Conservation (phyloP, 2,329 filamentous ascomycete species). For the Fusarium tuaranense region DNA sequence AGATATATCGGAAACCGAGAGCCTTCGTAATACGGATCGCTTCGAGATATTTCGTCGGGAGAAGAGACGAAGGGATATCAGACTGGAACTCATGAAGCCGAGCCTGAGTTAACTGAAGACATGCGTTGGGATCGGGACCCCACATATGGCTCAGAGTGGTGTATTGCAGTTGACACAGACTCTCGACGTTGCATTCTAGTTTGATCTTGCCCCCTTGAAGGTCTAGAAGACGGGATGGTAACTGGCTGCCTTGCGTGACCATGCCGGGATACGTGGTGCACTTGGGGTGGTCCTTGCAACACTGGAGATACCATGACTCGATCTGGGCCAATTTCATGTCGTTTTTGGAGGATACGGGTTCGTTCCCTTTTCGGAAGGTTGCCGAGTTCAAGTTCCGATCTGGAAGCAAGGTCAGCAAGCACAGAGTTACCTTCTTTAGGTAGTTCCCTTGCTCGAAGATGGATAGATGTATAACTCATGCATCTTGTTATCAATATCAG, state of each 20-base stretch:
- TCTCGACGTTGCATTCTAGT: neutral
- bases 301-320: neutral
- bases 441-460: conserved; percentile 7
- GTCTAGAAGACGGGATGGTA: neutral
- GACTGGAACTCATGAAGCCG: neutral
- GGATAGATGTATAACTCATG: conserved; percentile 16
- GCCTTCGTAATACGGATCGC: neutral
- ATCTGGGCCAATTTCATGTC: neutral
- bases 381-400: neutral
- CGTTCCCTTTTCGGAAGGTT: neutral
- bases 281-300: conserved; percentile 1
- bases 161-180: neutral
- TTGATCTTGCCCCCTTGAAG: conserved; percentile 10
- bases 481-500: neutral
- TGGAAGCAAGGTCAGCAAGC: neutral
- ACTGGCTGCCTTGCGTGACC: conserved; percentile 7
- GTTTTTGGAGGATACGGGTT: conserved; percentile 13
- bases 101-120: neutral
- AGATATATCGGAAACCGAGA: neutral
- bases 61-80: neutral
- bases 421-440: neutral
- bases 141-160: conserved; percentile 24
- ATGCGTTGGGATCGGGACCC: neutral
- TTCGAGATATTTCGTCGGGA: neutral
- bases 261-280: conserved; percentile 8